Evolutionary conservation across 805 yeast genomes (phyloP).

Genomic region (Yarrowia bubula): DNA sequence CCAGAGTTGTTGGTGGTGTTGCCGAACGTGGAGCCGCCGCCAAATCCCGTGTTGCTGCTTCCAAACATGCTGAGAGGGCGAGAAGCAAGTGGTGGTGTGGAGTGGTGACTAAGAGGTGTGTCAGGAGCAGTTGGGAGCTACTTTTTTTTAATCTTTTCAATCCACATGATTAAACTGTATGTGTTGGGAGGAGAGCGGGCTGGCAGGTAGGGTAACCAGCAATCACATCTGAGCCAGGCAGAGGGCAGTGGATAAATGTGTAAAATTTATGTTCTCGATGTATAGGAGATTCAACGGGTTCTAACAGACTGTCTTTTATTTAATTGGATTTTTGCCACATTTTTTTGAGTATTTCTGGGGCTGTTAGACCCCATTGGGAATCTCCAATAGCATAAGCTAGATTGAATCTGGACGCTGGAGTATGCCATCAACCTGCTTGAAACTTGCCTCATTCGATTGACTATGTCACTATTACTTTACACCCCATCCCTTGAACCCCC

Average conservation of each 20-base stretch:
- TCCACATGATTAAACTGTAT: not conserved
- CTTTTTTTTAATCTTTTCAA: not conserved
- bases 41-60: slow-evolving; percentile 16
- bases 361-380: too few species aligned
- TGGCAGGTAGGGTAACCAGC: not conserved
- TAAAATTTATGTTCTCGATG: too few species aligned
- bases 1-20: slow-evolving; percentile 16
- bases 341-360: too few species aligned
- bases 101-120: not conserved
- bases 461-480: too few species aligned
- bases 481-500: too few species aligned
- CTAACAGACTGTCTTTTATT: too few species aligned
- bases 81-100: not conserved
- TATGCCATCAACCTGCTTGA: too few species aligned
- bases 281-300: too few species aligned
- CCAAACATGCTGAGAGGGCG: slow-evolving; percentile 25
- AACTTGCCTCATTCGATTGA: too few species aligned
- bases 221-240: not conserved
- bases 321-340: too few species aligned
- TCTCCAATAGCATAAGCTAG: too few species aligned
- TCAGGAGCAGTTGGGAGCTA: not conserved
- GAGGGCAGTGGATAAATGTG: not conserved
- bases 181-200: not conserved
- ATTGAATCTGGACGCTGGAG: too few species aligned
- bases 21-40: slow-evolving; percentile 23